Evolutionary conservation across 2,329 filamentous ascomycete species (phyloP), one percentile per base, ranked within the genome.

Genomic region (Xylaria polymorpha): DNA sequence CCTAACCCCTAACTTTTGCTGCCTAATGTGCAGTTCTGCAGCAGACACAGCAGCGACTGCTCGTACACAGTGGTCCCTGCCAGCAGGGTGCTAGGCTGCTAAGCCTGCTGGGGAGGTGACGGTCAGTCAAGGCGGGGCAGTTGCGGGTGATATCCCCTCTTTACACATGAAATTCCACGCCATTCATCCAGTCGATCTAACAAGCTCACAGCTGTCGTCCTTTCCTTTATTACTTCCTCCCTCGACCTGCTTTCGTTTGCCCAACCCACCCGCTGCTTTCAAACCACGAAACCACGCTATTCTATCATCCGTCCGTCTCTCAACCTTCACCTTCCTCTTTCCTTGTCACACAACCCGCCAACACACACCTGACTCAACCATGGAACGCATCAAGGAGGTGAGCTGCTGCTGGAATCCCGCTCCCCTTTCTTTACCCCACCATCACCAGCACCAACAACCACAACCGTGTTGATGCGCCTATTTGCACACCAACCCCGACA

Each of bases 371-470:
- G 66, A 69, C 50, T 55, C 69, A 72, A 87, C 79, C 79, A 95
- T 95, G 93, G 93, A 96, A 83, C 92, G 91, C 84, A 94, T 96
- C 83, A 94, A 93, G 90, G 91, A 94, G 88, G 92, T 94, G 83
- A 86, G 91, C 68, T 87, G 37, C 69, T 65, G 62, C 69, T 65
- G 62, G 56, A 69, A 67, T 66, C 61, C 66, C 67, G 35, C 48
- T 71, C 71, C 67, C 72, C 70, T 69, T 71, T 68, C 71, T 72
- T 74, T 77, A 78, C 78, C 76, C 76, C 78, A 79, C 77, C 74
- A 79, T 76, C 71, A 68, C 73, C 61, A 76, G 48, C 73, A 57
- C 48, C 67, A 77, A 55, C 70, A 69, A 63, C 29, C 59, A 39
- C 56, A 25, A 44, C 32, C 14, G 18, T 39, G 12, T 44, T 25